Evolutionary conservation across 805 yeast species (phyloP).

Genomic region (Wickerhamiella qilinensis): DNA sequence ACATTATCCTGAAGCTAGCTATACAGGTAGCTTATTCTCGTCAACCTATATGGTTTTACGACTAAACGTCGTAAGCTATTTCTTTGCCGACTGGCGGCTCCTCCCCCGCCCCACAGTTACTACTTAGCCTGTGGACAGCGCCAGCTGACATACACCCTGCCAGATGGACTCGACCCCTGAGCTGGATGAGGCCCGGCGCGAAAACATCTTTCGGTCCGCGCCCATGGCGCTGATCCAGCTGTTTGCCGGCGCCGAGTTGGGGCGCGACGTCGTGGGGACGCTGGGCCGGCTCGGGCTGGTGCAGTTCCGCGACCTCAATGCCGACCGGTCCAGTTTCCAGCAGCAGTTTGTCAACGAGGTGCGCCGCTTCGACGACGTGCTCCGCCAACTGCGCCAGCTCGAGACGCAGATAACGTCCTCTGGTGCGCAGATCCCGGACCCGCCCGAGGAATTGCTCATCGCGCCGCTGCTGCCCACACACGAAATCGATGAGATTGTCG

Average conservation of each 20-base stretch:
- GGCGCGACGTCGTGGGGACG: slow-evolving; percentile 67
- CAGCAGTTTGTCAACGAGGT: slow-evolving; percentile 78
- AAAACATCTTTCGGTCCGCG: slow-evolving; percentile 51
- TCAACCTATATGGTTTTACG: too few relatives aligned
- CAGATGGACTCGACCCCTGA: not conserved
- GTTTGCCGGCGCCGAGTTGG: slow-evolving; percentile 75
- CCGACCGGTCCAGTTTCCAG: slow-evolving; percentile 64
- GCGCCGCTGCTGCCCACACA: slow-evolving; percentile 25
- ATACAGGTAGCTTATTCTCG: too few relatives aligned
- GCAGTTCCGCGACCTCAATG: slow-evolving; percentile 79
- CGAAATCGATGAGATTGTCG: slow-evolving; percentile 54
- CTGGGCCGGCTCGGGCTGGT: slow-evolving; percentile 72
- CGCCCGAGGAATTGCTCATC: not conserved
- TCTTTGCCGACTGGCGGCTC: too few relatives aligned
- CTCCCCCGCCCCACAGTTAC: too few relatives aligned
- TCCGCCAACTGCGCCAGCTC: slow-evolving; percentile 22
- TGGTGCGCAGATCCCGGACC: not conserved
- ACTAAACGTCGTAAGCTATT: too few relatives aligned
- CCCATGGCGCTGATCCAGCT: slow-evolving; percentile 90
- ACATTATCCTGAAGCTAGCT: too few relatives aligned
- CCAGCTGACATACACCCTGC: too few relatives aligned
- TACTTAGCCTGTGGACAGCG: too few relatives aligned
- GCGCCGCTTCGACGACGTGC: slow-evolving; percentile 60
- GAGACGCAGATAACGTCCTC: slow-evolving; percentile 4
- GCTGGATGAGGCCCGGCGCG: slow-evolving; percentile 2